Evolutionary conservation across 306 rosid genomes (phyloP).

Genomic region (Citrullus mucosospermus): DNA sequence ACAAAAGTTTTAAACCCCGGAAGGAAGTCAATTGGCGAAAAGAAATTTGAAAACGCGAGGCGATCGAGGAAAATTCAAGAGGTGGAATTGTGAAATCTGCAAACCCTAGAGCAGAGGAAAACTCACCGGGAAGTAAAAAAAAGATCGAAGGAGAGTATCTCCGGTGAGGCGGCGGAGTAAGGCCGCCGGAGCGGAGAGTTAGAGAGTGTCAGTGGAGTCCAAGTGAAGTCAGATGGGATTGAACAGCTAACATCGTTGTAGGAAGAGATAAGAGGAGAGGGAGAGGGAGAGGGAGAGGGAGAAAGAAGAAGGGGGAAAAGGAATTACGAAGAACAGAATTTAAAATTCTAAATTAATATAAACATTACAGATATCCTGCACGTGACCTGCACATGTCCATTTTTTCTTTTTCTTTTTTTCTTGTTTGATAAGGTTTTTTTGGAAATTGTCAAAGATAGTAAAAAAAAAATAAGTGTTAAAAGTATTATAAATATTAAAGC

Average conservation of each 20-base stretch:
- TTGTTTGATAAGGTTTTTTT: too few species aligned
- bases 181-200: background rate
- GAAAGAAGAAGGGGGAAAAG: background rate
- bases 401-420: too few species aligned
- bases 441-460: too few species aligned
- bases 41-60: background rate
- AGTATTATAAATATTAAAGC: too few species aligned
- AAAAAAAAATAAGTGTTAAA: too few species aligned
- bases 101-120: constrained; percentile 3
- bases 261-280: background rate
- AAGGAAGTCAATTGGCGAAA: background rate
- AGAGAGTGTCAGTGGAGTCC: constrained; percentile 1
- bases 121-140: background rate
- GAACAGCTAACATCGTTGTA: background rate
- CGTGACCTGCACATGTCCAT: background rate
- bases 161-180: background rate
- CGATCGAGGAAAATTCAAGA: background rate
- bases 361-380: background rate
- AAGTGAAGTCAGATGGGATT: constrained; percentile 2
- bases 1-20: background rate
- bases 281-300: too few species aligned
- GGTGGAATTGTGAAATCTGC: background rate
- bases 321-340: background rate
- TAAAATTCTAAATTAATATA: background rate
- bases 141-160: background rate